phyloP scores from a whole-genome alignment of 2,329 filamentous ascomycete genomes.

The Cephalotrichum gorgonifer region DNA sequence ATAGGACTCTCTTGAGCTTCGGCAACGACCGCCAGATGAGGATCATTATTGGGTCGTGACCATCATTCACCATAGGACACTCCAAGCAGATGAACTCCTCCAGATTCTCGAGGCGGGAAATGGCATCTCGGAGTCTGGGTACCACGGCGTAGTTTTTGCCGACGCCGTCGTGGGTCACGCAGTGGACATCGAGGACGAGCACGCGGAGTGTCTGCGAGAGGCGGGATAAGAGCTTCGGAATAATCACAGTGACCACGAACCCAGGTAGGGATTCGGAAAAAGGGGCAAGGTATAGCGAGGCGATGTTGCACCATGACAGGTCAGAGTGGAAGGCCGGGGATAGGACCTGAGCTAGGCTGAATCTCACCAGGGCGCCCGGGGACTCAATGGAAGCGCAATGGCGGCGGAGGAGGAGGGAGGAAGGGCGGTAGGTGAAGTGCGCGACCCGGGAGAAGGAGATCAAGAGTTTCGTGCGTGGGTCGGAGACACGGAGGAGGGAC shows the following conservation, averaged over 20 bases:
- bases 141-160: conserved; percentile 29
- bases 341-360: conserved; percentile 21
- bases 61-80: conserved; percentile 28
- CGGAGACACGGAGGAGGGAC: conserved; percentile 22
- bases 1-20: conserved; percentile 26
- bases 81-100: conserved; percentile 39
- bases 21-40: conserved; percentile 34
- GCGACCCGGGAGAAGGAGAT: conserved; percentile 32
- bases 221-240: conserved; percentile 30
- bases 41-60: conserved; percentile 19
- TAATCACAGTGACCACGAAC: conserved; percentile 25
- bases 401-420: conserved; percentile 29
- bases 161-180: conserved; percentile 28
- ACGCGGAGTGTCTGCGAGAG: conserved; percentile 28
- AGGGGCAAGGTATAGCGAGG: conserved; percentile 29
- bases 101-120: conserved; percentile 28
- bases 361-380: conserved; percentile 19
- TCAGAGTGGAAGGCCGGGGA: conserved; percentile 9
- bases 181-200: conserved; percentile 37
- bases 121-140: conserved; percentile 31
- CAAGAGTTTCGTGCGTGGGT: conserved; percentile 31
- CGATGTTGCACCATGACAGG: conserved; percentile 18
- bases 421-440: conserved; percentile 26
- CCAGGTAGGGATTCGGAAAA: conserved; percentile 26
- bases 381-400: conserved; percentile 35